Evolutionary conservation across 1,284 basidiomycete species (phyloP), one percentile per base, ranked within the genome.

Genomic region (Leccinum solheimii): DNA sequence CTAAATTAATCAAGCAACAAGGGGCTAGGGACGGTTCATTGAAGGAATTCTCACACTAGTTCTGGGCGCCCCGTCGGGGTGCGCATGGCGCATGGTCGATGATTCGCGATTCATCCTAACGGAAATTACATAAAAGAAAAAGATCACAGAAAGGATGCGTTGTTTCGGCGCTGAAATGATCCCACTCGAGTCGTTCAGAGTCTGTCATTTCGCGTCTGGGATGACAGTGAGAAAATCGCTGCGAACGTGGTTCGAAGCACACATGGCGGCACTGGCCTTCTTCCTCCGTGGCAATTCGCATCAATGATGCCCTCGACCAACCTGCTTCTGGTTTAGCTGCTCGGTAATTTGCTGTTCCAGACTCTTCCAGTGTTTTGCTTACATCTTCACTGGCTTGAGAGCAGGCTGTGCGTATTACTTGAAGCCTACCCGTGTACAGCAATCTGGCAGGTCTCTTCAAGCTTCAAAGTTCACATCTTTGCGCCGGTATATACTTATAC

Each of bases 161-260:
- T 55, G 65, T 57, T 55, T 53, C 65, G 50, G 27, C n/a, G 30
- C 67, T 51, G 43, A 45, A 49, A 30, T 38, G 56, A 56, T 26
- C 43, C 53, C 16, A 45, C 43, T 21, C 11, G 19, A 32, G 16
- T 50, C 23, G 26, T n/a, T 66, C 55, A 36, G 36, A 58, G 10
- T 27, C 16, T 34, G 21, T 30, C 43, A 58, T 32, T 11, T 13
- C 27, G n/a, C 13, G 14, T 26, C 55, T 53, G 19, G 45, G 19
- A 48, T 48, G 19, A 48, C 45, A 48, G 45, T 34, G 32, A 64
- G 40, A 43, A 38, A n/a, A 27, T 49, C 16, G 1, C 34, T 26
- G 40, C 23, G 21, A n/a, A 16, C 34, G 23, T 36, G 26, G 34
- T 16, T 57, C 21, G 38, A 27, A 55, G 30, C 54, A 38, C 54